These are phyloP conservation scores for Oryza officinalis DNA, from an alignment of 176 grass and related monocot species.

Conservation along the genomic window DNA sequence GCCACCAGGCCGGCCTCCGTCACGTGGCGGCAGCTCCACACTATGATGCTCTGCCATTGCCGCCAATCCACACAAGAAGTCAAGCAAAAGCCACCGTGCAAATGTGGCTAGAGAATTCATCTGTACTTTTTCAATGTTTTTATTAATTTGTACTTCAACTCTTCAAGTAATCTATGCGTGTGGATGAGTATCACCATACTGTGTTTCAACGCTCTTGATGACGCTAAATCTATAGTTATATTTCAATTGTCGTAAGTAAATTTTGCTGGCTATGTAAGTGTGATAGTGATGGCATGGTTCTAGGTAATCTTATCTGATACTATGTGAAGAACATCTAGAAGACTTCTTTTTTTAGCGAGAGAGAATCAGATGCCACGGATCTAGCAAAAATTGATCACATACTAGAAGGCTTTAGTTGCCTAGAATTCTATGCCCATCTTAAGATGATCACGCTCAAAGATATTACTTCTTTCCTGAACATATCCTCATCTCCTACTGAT, in stretches of 20 bases:
- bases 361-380: not conserved
- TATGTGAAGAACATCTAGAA: not conserved
- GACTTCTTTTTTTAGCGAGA: no score
- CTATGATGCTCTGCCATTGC: slow-evolving; percentile 59
- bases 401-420: not conserved
- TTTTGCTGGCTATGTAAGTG: not conserved
- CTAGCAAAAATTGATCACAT: not conserved
- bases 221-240: not conserved
- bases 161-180: not conserved
- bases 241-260: not conserved
- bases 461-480: not conserved
- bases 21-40: slow-evolving; percentile 94
- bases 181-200: not conserved
- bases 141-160: not conserved
- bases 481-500: not conserved
- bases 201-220: not conserved
- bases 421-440: not conserved
- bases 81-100: not conserved
- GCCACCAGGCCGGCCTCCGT: slow-evolving; percentile 69
- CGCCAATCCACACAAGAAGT: not conserved
- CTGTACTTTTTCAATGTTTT: no score
- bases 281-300: not conserved
- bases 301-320: not conserved
- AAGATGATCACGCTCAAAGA: not conserved
- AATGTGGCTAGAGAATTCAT: not conserved